These are phyloP conservation scores for Hypoxylon sp. DNA, from an alignment of 2,329 filamentous ascomycete genomes.

Conservation along the genomic window DNA sequence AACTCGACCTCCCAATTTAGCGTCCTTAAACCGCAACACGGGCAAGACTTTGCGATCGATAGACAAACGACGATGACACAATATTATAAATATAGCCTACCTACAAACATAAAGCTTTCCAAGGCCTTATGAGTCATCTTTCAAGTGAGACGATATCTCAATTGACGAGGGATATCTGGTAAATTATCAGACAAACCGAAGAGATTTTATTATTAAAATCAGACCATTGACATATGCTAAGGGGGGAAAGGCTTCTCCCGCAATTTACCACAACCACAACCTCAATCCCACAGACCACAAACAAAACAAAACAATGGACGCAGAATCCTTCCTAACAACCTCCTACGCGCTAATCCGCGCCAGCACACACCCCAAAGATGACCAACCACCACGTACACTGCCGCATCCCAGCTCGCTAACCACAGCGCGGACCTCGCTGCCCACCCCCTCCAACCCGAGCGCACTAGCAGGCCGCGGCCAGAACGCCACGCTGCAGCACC, in stretches of 20 bases:
- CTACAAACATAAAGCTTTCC: constrained; percentile 3
- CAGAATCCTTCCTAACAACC: constrained; percentile 19
- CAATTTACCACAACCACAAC: too few relatives aligned
- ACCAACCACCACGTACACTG: constrained; percentile 48
- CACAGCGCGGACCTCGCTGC: constrained; percentile 53
- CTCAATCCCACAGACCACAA: background rate
- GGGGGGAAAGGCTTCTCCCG: too few relatives aligned
- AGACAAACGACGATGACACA: constrained; percentile 16
- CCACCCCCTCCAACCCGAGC: constrained; percentile 39
- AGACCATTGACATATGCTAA: too few relatives aligned
- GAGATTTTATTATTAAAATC: too few relatives aligned
- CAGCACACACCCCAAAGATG: constrained; percentile 23
- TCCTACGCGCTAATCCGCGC: constrained; percentile 41
- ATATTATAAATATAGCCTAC: constrained; percentile 1
- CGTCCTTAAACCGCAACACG: background rate
- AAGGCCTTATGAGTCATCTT: background rate
- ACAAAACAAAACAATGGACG: constrained; percentile 14
- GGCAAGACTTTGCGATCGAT: constrained; percentile 45
- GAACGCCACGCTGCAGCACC: constrained; percentile 52
- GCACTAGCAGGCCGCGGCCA: constrained; percentile 48
- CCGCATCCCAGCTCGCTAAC: constrained; percentile 49
- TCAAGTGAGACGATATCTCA: too few relatives aligned
- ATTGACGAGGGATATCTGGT: too few relatives aligned
- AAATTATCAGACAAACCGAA: too few relatives aligned
- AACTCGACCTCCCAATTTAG: background rate